Percentiles rank a stretch among this genome's conserved stretches.
Evolutionary conservation across 352 stramenopile genomes (phyloP).

Genomic region (Phytophthora citricola): DNA sequence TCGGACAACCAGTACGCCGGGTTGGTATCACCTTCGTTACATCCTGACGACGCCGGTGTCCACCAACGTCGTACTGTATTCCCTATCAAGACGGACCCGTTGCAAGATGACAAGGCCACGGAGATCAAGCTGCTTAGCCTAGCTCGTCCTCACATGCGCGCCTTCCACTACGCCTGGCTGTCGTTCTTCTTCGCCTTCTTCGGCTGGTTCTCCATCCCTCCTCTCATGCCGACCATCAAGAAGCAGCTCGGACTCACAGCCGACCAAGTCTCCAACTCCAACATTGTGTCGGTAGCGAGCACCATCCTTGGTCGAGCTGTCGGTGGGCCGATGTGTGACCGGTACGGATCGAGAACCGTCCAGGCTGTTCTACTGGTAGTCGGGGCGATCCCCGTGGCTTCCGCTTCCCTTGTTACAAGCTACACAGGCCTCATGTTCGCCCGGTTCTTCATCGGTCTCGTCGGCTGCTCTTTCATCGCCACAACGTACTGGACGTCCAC

Average conservation of each 20-base stretch:
- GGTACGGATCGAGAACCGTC: slow-evolving; percentile 86
- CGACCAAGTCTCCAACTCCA: slow-evolving; percentile 91
- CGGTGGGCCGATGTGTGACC: slow-evolving; percentile 92
- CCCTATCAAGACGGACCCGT: slow-evolving; percentile 41
- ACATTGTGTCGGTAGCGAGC: slow-evolving; percentile 89
- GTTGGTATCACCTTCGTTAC: slow-evolving; percentile 15
- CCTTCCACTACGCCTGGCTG: slow-evolving; percentile 93
- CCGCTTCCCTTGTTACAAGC: slow-evolving; percentile 84
- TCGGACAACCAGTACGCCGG: no score
- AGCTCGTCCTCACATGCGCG: slow-evolving; percentile 90
- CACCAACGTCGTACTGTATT: slow-evolving; percentile 52
- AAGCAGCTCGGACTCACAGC: slow-evolving; percentile 82
- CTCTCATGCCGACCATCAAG: slow-evolving; percentile 92
- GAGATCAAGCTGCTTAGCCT: slow-evolving; percentile 46
- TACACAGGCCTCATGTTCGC: slow-evolving; percentile 79
- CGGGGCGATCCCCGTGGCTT: slow-evolving; percentile 86
- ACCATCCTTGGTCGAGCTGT: slow-evolving; percentile 93
- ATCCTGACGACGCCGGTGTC: slow-evolving; percentile 46
- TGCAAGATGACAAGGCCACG: slow-evolving; percentile 42
- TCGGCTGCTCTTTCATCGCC: slow-evolving; percentile 93
- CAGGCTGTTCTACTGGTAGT: slow-evolving; percentile 81
- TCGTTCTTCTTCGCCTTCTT: slow-evolving; percentile 96
- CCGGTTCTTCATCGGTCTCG: slow-evolving; percentile 95
- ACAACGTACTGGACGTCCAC: slow-evolving; percentile 94
- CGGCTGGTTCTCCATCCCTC: slow-evolving; percentile 95